These are phyloP conservation scores for Iris pallida DNA, from an alignment of 116 monocot species.

Conservation along the genomic window DNA sequence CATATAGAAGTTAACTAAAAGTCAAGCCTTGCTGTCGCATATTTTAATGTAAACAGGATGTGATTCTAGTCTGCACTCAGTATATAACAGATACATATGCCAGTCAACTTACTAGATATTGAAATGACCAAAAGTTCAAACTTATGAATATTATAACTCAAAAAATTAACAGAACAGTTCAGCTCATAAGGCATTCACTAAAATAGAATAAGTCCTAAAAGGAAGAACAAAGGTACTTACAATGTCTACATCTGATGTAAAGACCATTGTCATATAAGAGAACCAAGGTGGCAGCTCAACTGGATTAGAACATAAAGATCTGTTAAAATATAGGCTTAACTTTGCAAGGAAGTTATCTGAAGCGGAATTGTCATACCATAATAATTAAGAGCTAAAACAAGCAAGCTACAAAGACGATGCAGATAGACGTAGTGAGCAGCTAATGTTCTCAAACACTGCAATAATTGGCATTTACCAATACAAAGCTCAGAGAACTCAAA, in stretches of 20 bases:
- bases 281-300: constrained; percentile 85
- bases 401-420: too few relatives aligned
- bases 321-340: constrained; percentile 7
- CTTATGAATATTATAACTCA: background rate
- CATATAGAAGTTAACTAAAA: background rate
- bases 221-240: constrained; percentile 43
- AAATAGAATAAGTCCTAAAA: background rate
- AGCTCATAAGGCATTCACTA: background rate
- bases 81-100: background rate
- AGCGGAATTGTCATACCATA: too few relatives aligned
- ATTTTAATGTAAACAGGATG: background rate
- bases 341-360: background rate
- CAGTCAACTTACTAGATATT: background rate
- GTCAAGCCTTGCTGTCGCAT: background rate
- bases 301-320: constrained; percentile 31
- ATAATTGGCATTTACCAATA: too few relatives aligned
- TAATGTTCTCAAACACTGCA: too few relatives aligned
- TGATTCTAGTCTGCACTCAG: background rate
- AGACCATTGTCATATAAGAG: constrained; percentile 54
- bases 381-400: too few relatives aligned
- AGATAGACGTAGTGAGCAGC: too few relatives aligned
- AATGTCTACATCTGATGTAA: constrained; percentile 46
- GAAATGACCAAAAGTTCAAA: background rate
- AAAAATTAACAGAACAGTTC: background rate
- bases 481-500: too few relatives aligned